phyloP scores from a whole-genome alignment of 495 filamentous ascomycete species.

The Daldinia concentrica region DNA sequence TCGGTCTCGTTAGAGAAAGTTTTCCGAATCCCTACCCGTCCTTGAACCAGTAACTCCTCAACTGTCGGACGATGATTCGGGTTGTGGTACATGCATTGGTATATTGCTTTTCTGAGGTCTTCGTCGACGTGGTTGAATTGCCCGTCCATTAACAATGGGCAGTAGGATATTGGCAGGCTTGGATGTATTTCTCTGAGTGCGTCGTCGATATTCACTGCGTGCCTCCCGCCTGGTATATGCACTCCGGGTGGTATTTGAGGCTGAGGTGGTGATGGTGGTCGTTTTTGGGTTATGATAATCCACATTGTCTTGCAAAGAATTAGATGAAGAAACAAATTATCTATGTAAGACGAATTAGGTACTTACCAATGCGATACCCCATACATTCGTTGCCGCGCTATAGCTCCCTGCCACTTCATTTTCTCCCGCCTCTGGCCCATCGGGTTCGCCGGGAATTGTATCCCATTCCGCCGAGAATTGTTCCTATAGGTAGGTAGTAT shows the following conservation, averaged over 20 bases:
- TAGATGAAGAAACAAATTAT: not conserved
- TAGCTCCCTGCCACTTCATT: conserved; percentile 16
- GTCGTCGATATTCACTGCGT: not conserved
- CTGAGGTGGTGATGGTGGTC: conserved; percentile 1
- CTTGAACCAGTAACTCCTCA: conserved; percentile 22
- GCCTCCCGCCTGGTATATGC: not conserved
- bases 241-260: conserved; percentile 19
- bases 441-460: not conserved
- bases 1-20: conserved; percentile 2
- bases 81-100: conserved; percentile 33
- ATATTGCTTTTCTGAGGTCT: conserved; percentile 20
- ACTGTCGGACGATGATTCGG: conserved; percentile 19
- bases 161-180: conserved; percentile 25
- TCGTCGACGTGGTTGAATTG: conserved; percentile 9
- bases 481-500: conserved; percentile 15
- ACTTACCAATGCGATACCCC: conserved; percentile 23
- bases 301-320: conserved; percentile 28
- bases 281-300: conserved; percentile 24
- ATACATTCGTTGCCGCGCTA: conserved; percentile 21
- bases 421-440: conserved; percentile 11
- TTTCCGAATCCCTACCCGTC: not conserved
- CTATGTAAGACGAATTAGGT: not conserved
- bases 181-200: not conserved
- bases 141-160: conserved; percentile 10
- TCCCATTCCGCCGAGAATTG: conserved; percentile 34